Evolutionary conservation across 2,329 filamentous ascomycete species (phyloP).

Genomic region (Xylariaceae sp.): DNA sequence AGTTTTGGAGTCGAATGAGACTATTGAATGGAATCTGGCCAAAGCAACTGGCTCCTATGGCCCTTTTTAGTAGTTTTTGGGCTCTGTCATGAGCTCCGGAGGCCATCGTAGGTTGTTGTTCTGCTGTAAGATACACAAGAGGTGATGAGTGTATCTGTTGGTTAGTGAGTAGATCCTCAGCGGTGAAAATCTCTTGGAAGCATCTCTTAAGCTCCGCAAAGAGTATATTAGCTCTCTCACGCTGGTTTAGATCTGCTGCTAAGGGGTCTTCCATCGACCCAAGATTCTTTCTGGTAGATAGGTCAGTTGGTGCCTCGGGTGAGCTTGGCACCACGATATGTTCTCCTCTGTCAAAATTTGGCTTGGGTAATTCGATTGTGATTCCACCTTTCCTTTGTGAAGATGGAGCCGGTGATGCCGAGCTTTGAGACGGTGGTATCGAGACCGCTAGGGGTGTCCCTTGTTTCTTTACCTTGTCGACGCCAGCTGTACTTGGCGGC

Average conservation of each 20-base stretch:
- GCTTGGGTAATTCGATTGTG: constrained; percentile 43
- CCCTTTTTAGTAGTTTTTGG: constrained; percentile 67
- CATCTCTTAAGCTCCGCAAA: constrained; percentile 65
- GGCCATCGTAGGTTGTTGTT: constrained; percentile 62
- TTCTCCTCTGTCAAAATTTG: constrained; percentile 47
- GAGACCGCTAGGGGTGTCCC: constrained; percentile 4
- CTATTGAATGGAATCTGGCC: constrained; percentile 68
- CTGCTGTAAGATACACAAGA: constrained; percentile 48
- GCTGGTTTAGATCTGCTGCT: constrained; percentile 66
- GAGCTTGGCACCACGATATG: constrained; percentile 45
- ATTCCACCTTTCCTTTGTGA: constrained; percentile 32
- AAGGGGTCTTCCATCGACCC: constrained; percentile 53
- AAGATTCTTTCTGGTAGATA: constrained; percentile 51
- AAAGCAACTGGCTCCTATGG: constrained; percentile 64
- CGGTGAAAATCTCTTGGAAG: constrained; percentile 67
- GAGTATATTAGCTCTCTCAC: constrained; percentile 71
- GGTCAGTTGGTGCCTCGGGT: constrained; percentile 42
- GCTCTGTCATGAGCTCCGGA: constrained; percentile 63
- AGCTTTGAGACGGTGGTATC: constrained; percentile 10
- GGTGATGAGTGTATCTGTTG: constrained; percentile 52
- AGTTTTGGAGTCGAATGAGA: constrained; percentile 66
- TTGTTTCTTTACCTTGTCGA: constrained; percentile 13
- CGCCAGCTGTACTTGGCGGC: background rate
- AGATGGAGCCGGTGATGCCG: constrained; percentile 10
- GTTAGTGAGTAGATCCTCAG: constrained; percentile 63